Percentiles rank a stretch among this genome's conserved stretches.
These are phyloP conservation scores for Mycena latifolia DNA, from an alignment of 768 basidiomycete genomes.

Conservation along the genomic window DNA sequence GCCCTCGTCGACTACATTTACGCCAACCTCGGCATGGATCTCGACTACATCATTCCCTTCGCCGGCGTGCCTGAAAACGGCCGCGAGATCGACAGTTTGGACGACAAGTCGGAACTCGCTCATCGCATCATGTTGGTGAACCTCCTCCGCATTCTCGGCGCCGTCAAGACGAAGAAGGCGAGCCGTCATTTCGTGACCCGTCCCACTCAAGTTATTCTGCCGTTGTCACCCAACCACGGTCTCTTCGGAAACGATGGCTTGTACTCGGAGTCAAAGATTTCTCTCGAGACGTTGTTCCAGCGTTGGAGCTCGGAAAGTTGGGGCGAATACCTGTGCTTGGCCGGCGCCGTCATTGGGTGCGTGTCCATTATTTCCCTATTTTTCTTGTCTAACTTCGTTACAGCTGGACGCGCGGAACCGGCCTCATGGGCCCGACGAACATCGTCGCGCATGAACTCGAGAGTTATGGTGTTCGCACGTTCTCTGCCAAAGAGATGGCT, in stretches of 20 bases:
- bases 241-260: constrained; percentile 98
- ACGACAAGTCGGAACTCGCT: constrained; percentile 97
- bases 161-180: constrained; percentile 98
- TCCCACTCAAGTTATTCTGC: constrained; percentile 98
- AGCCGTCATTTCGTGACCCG: constrained; percentile 96
- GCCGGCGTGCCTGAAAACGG: constrained; percentile 99
- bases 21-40: constrained; percentile 92
- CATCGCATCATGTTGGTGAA: constrained; percentile 99
- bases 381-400: constrained; percentile 23
- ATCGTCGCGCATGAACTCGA: constrained; percentile 96
- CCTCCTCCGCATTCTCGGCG: constrained; percentile 94
- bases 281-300: constrained; percentile 97
- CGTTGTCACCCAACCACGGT: constrained; percentile 98
- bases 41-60: constrained; percentile 99
- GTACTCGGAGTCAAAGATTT: constrained; percentile 98
- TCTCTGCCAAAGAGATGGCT: constrained; percentile 99
- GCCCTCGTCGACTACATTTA: constrained; percentile 99
- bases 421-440: constrained; percentile 96
- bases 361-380: constrained; percentile 40
- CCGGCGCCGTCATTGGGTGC: constrained; percentile 97
- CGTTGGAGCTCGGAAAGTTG: constrained; percentile 98
- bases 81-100: constrained; percentile 96
- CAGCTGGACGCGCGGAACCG: constrained; percentile 98
- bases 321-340: constrained; percentile 98
- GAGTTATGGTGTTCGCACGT: constrained; percentile 93